Conservation (phyloP, 805 yeast species). For the Nakazawaea wyomingensis region DNA sequence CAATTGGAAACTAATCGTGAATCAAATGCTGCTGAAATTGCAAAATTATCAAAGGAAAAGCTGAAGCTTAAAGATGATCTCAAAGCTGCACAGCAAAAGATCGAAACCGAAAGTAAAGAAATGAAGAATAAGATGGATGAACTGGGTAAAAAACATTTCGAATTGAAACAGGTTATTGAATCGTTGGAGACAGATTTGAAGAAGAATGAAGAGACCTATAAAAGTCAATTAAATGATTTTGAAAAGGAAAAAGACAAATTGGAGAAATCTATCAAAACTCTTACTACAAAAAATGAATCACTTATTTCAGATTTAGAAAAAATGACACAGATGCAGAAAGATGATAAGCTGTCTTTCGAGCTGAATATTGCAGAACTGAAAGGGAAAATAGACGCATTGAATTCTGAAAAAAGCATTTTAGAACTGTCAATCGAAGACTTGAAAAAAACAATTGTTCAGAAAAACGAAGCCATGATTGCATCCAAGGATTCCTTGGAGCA, state of each 20-base stretch:
- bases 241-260: conserved; percentile 18
- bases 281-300: too few species aligned
- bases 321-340: too few species aligned
- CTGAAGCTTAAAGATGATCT: neutral
- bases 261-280: too few species aligned
- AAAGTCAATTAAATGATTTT: neutral
- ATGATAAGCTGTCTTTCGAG: too few species aligned
- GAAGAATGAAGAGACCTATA: neutral
- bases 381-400: too few species aligned
- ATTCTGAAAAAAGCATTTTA: too few species aligned
- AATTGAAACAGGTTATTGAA: neutral
- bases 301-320: too few species aligned
- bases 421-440: conserved; percentile 9
- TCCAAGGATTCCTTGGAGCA: neutral
- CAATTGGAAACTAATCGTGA: neutral
- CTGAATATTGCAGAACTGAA: too few species aligned
- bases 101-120: neutral
- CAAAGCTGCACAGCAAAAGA: neutral
- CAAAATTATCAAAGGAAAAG: neutral
- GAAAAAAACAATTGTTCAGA: neutral
- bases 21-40: neutral
- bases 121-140: neutral
- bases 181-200: neutral
- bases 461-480: neutral
- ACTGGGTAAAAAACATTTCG: too few species aligned